Percentiles rank a stretch among this genome's conserved stretches.
These are phyloP conservation scores for Plasmodium billcollinsi DNA, from an alignment of 169 alveolate genomes.

Conservation along the genomic window DNA sequence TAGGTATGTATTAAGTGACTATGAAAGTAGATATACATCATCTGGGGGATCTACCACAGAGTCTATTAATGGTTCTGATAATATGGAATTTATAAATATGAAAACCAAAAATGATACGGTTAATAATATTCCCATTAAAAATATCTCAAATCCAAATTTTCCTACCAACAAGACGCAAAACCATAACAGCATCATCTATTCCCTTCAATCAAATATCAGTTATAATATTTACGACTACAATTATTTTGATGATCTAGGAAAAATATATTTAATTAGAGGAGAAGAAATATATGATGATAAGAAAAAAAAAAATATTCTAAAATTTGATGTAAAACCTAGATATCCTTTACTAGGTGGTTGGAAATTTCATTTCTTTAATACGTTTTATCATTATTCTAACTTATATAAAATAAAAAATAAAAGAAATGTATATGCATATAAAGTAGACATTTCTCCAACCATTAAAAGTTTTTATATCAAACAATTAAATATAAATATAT, in stretches of 20 bases:
- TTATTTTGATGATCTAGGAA: constrained; percentile 67
- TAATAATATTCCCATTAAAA: no score
- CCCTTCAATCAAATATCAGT: constrained; percentile 35
- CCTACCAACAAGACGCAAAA: not conserved
- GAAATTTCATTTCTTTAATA: constrained; percentile 71
- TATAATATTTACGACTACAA: constrained; percentile 55
- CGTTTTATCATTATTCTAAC: constrained; percentile 55
- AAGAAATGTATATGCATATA: constrained; percentile 57
- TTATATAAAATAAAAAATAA: constrained; percentile 43
- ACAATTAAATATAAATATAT: constrained; percentile 28
- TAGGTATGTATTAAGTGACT: constrained; percentile 52
- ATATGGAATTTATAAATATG: no score
- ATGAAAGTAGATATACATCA: constrained; percentile 38
- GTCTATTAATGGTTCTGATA: no score
- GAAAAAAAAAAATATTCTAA: constrained; percentile 15
- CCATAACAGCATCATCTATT: constrained; percentile 17
- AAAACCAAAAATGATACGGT: no score
- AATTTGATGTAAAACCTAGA: constrained; percentile 78
- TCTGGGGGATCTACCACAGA: not conserved
- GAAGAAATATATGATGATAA: constrained; percentile 49
- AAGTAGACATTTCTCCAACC: constrained; percentile 53
- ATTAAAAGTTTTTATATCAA: constrained; percentile 65
- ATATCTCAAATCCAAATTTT: no score
- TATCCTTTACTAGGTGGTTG: constrained; percentile 82
- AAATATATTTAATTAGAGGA: constrained; percentile 52